Evolutionary conservation across 352 stramenopile genomes (phyloP), one percentile per base, ranked within the genome.

Genomic region (Peronosclerospora sorghi): DNA sequence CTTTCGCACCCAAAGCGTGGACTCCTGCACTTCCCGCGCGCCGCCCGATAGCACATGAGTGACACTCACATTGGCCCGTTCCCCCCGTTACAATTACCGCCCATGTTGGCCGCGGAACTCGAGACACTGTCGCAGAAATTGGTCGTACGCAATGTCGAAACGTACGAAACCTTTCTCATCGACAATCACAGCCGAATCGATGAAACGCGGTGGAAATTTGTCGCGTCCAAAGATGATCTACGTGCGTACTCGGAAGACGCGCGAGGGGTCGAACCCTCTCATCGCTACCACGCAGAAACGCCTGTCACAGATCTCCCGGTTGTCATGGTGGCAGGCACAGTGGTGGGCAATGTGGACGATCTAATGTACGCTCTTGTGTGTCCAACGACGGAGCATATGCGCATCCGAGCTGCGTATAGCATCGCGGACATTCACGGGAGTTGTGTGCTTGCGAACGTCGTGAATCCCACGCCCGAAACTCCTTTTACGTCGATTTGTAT

Each of bases 371-470:
- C 56, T 8, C 30, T 70, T n/a, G 26, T 50, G 8, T 62, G 45
- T 48, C 36, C 40, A 0, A 59, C 62, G 1, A 56, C 54, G 8
- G 59, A 68, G 8, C 20, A 48, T 8, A 68, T 73, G 59, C 54
- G 57, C 0, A 30, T 79, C 32, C 63, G 66, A 19, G 60, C 59
- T 2, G 62, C 62, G 9, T 79, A 80, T 44, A 55, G 65, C 18
- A 49, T 73, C 13, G 56, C 73, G 41, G 59, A 64, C 14, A 40
- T 78, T 8, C 37, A 56, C 4, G 54, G 71, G 39, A 60, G 65
- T 44, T 61, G 62, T 19, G 65, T 83, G 34, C 52, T 83, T 1
- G 38, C 62, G 0, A 59, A 52, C 5, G 15, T 83, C 10, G 35
- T 60, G 1, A 34, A 30, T 7, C 67, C 67, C 5, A 73, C 59